phyloP scores from a whole-genome alignment of 176 grass and related monocot genomes.

The Aegilops tauschii region DNA sequence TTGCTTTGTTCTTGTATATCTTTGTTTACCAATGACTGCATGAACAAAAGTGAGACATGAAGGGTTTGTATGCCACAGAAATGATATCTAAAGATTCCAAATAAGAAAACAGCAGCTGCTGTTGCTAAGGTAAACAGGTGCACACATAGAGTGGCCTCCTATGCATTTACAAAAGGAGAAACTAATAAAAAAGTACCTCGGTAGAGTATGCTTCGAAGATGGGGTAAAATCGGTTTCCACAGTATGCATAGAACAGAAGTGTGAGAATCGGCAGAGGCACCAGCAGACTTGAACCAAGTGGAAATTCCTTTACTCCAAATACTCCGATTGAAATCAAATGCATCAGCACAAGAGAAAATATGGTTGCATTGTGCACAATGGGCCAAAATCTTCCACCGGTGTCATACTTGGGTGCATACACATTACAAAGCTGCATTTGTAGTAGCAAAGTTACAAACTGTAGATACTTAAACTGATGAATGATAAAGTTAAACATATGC shows the following conservation, averaged over 20 bases:
- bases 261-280: slow-evolving; percentile 71
- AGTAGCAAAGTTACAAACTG: slow-evolving; percentile 19
- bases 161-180: not conserved
- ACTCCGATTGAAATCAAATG: slow-evolving; percentile 84
- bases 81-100: not conserved
- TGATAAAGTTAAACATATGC: not conserved
- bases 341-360: slow-evolving; percentile 86
- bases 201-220: slow-evolving; percentile 78
- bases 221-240: slow-evolving; percentile 79
- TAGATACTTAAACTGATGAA: not conserved
- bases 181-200: slow-evolving; percentile 47
- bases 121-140: not conserved
- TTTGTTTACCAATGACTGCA: slow-evolving; percentile 90
- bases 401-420: slow-evolving; percentile 86
- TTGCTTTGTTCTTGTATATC: slow-evolving; percentile 72
- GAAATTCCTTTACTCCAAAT: slow-evolving; percentile 84
- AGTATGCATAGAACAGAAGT: slow-evolving; percentile 84
- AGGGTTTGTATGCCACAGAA: not conserved
- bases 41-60: slow-evolving; percentile 7
- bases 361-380: slow-evolving; percentile 66
- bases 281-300: slow-evolving; percentile 76
- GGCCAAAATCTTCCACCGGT: slow-evolving; percentile 97
- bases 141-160: not conserved
- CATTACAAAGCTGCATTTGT: slow-evolving; percentile 75
- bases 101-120: not conserved